Evolutionary conservation across 1,284 basidiomycete genomes (phyloP).

Genomic region (Moesziomyces globuligerus): DNA sequence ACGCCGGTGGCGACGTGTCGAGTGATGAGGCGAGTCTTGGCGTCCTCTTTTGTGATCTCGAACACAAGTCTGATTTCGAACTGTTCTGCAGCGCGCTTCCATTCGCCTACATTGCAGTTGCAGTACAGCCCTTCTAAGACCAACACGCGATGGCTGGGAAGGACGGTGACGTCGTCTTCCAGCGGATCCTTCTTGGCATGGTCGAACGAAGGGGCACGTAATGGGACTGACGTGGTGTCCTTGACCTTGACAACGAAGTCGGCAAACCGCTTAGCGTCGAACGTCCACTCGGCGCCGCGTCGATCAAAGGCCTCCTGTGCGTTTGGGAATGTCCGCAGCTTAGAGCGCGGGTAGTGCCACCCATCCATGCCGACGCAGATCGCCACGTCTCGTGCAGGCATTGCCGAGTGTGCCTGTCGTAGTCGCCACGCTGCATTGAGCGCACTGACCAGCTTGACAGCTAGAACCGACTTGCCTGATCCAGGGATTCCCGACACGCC

Average conservation of each 20-base stretch:
- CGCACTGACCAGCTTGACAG: conserved; percentile 71
- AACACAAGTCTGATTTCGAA: conserved; percentile 85
- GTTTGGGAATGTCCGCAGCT: conserved; percentile 75
- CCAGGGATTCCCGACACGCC: conserved; percentile 83
- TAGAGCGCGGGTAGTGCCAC: conserved; percentile 76
- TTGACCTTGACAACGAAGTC: conserved; percentile 44
- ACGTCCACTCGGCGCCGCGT: conserved; percentile 64
- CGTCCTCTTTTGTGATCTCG: conserved; percentile 74
- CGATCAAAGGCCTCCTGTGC: conserved; percentile 64
- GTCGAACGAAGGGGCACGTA: conserved; percentile 74
- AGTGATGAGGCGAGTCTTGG: conserved; percentile 75
- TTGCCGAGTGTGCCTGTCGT: background rate
- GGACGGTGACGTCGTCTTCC: conserved; percentile 71
- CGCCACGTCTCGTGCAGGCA: conserved; percentile 65
- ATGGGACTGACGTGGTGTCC: background rate
- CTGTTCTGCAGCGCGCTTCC: conserved; percentile 75
- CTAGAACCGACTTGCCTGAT: conserved; percentile 82
- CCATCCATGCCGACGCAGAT: conserved; percentile 82
- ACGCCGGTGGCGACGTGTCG: conserved; percentile 82
- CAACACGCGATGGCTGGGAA: conserved; percentile 77
- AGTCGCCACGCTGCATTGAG: conserved; percentile 25
- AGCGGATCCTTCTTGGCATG: conserved; percentile 73
- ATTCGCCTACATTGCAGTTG: conserved; percentile 77
- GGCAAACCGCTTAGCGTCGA: conserved; percentile 59
- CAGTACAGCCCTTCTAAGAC: conserved; percentile 86